Conservation (phyloP, 176 grass and related monocot species). For the Rhipidocladum racemiflorum region DNA sequence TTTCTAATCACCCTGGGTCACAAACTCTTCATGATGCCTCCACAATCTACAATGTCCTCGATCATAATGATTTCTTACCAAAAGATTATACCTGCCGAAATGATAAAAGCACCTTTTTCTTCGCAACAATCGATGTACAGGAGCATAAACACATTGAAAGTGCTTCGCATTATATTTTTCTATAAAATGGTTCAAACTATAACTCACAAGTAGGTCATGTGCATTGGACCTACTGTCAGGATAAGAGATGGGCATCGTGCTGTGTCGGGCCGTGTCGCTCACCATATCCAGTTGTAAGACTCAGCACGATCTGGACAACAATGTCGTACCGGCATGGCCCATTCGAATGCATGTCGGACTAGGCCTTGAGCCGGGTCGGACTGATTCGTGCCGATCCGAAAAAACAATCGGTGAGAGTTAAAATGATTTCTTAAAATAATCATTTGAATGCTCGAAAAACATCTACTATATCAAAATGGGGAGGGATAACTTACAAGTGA, state of each 20-base stretch:
- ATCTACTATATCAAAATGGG: background rate
- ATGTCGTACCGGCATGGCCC: too few relatives aligned
- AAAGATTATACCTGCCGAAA: conserved; percentile 6
- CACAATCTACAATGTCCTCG: background rate
- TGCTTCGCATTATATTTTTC: background rate
- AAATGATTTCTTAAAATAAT: background rate
- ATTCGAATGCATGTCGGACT: too few relatives aligned
- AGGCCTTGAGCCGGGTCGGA: too few relatives aligned
- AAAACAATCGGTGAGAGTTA: too few relatives aligned
- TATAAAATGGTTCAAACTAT: background rate
- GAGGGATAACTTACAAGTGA: background rate
- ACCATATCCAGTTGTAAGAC: too few relatives aligned
- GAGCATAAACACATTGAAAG: background rate
- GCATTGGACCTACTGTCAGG: background rate
- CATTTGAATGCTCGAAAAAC: background rate
- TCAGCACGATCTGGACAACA: too few relatives aligned
- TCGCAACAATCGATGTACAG: background rate
- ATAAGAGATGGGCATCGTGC: too few relatives aligned
- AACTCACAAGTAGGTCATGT: background rate
- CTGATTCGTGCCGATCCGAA: too few relatives aligned
- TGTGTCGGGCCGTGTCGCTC: too few relatives aligned
- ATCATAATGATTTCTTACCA: background rate
- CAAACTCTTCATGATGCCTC: conserved; percentile 21
- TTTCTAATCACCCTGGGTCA: background rate
- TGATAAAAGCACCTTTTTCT: background rate